Base-by-base conservation (phyloP, 2,329 filamentous ascomycete species). In the Arthrobotrys pseudoclavata region DNA sequence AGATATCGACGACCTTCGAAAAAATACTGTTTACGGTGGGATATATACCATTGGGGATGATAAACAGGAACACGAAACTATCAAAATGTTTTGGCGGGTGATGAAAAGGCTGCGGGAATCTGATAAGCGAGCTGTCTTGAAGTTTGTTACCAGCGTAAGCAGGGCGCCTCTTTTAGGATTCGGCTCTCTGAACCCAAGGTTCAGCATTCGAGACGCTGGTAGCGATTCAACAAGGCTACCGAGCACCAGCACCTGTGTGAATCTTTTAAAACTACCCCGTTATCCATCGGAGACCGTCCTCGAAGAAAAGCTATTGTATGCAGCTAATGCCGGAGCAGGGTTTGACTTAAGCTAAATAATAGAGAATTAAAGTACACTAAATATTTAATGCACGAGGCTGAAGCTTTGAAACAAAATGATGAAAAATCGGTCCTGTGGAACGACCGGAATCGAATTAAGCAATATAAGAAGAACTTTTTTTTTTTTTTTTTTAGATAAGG, bases 221-320 rank as follows among this genome's bases (percentile, higher is more conserved):
- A 85, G 85, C 26, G 93, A 96, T 82, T 88, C 95, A 84, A 87
- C 89, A 57, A 87, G 96, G 74, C 85, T 97, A 79, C 96, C 96
- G 1, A 98, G 93, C 82, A 94, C 96, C 18, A 97, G 94, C 83
- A 99, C 96, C 0, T 99, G 96, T 81, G 93, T 98, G 29, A 99
- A 99, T 83, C 83, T 99, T 80, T 85, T 99, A 57, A 99, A 99
- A 86, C 85, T 99, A 80, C 96, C 96, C 5, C 89, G 91, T 80
- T 99, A 98, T 84, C 87, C 84, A 57, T 89, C 86, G 37, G 89
- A 90, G 79, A 84, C 85, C 75, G 87, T 86, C 29, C 83, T 99
- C 81, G 90, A 88, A 82, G 88, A 91, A 82, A 98, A 97, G 85
- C 83, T 99, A 76, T 85, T 98, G 64, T 97, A 97, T 84, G 95